A percentile compares a stretch with the other conserved stretches of the same genome.
These are phyloP conservation scores for Trichoderma brevicompactum DNA, from an alignment of 2,329 filamentous ascomycete species.

Conservation along the genomic window DNA sequence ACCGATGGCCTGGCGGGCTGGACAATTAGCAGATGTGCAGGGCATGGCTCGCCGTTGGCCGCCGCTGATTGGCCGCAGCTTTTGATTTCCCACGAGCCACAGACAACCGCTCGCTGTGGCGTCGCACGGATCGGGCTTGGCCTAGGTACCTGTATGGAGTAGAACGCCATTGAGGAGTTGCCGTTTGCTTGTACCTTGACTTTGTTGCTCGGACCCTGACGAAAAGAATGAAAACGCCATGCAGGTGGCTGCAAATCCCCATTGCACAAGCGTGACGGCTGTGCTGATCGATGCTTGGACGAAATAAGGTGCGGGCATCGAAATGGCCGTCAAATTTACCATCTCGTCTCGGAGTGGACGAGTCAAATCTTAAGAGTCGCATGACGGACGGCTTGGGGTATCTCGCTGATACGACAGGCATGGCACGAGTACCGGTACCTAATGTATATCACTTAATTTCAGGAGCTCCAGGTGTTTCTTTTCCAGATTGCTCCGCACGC, in stretches of 20 bases:
- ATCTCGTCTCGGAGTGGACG: constrained; percentile 15
- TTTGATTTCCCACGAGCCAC: constrained; percentile 24
- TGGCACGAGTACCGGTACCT: constrained; percentile 18
- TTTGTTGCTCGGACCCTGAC: not conserved
- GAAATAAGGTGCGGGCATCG: not conserved
- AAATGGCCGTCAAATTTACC: not conserved
- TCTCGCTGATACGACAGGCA: constrained; percentile 18
- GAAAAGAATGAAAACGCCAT: not conserved
- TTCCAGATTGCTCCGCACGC: constrained; percentile 11
- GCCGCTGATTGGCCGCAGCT: constrained; percentile 24
- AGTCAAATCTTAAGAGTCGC: constrained; percentile 24
- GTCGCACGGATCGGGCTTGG: constrained; percentile 28
- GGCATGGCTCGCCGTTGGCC: constrained; percentile 11
- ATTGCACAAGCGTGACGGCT: no score
- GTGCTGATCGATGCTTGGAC: not conserved
- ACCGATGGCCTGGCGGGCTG: constrained; percentile 24
- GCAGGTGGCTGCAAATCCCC: not conserved
- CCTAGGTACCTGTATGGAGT: constrained; percentile 16
- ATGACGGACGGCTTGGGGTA: constrained; percentile 23
- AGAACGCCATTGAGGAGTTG: constrained; percentile 4
- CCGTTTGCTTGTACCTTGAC: not conserved
- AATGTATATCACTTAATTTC: constrained; percentile 27
- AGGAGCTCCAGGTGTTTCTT: constrained; percentile 27
- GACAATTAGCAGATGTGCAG: constrained; percentile 26
- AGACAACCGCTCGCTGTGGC: constrained; percentile 24